Conservation (phyloP, 176 grass and related monocot genomes). For the Avena sativa region DNA sequence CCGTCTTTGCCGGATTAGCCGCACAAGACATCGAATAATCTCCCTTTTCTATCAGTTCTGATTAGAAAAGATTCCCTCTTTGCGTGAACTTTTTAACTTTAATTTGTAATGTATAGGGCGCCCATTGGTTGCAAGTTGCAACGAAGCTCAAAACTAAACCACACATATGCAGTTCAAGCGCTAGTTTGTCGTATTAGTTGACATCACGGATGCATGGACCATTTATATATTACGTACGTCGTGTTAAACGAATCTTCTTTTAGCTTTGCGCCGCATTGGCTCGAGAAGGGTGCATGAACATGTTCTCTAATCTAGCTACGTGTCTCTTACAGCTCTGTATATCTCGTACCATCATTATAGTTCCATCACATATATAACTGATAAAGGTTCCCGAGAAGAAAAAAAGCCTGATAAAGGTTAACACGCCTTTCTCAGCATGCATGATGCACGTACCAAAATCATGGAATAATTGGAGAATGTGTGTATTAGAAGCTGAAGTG, state of each 20-base stretch:
- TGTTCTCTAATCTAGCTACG: slow-evolving; percentile 18
- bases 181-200: slow-evolving; percentile 47
- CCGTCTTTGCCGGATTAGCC: slow-evolving; percentile 10
- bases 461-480: not conserved
- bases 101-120: slow-evolving; percentile 7
- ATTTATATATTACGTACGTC: not conserved
- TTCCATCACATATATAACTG: not conserved
- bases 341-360: not conserved
- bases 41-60: slow-evolving; percentile 12
- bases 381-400: not conserved
- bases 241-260: slow-evolving; percentile 27
- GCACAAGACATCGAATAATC: not conserved
- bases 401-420: not conserved
- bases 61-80: not conserved
- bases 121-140: slow-evolving; percentile 15
- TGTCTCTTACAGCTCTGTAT: not conserved
- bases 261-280: slow-evolving; percentile 42
- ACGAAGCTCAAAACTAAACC: not conserved
- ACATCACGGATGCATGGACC: slow-evolving; percentile 36
- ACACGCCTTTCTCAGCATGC: not conserved
- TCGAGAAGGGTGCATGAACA: slow-evolving; percentile 24
- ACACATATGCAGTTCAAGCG: not conserved
- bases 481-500: not conserved
- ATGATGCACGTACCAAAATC: slow-evolving; percentile 5
- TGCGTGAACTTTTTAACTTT: slow-evolving; percentile 11